Evolutionary conservation across 371 early-diverging fungal species (phyloP).

Genomic region (Parasitella parasitica): DNA sequence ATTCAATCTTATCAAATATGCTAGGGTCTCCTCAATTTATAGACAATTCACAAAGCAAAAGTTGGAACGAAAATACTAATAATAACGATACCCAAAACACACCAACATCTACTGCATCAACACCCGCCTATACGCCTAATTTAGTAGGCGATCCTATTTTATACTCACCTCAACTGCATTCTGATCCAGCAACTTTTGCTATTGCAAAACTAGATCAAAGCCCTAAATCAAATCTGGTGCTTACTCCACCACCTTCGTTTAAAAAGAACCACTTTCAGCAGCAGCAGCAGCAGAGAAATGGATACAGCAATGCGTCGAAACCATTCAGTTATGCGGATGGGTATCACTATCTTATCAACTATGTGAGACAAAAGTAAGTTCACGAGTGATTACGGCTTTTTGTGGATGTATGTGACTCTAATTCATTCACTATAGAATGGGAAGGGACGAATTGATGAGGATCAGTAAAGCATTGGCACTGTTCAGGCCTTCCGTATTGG

Average conservation of each 20-base stretch:
- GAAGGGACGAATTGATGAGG: slow-evolving; percentile 82
- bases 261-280: background rate
- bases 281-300: slow-evolving; percentile 9
- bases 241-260: background rate
- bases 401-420: background rate
- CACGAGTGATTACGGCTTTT: background rate
- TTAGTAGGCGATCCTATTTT: slow-evolving; percentile 6
- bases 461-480: slow-evolving; percentile 89
- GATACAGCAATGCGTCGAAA: slow-evolving; percentile 55
- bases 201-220: slow-evolving; percentile 5
- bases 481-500: slow-evolving; percentile 90
- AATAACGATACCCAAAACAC: background rate
- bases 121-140: slow-evolving; percentile 15
- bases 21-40: slow-evolving; percentile 43
- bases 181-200: background rate
- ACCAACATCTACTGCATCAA: slow-evolving; percentile 20
- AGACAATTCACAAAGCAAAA: background rate
- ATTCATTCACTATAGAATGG: slow-evolving; percentile 62
- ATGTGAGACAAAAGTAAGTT: slow-evolving; percentile 67
- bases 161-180: slow-evolving; percentile 3
- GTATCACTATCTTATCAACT: slow-evolving; percentile 79
- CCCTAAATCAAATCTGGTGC: slow-evolving; percentile 11
- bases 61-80: background rate
- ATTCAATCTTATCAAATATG: slow-evolving; percentile 84
- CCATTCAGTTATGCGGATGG: slow-evolving; percentile 88